phyloP scores from a whole-genome alignment of 2,329 filamentous ascomycete species.

The Tolypocladium paradoxum region DNA sequence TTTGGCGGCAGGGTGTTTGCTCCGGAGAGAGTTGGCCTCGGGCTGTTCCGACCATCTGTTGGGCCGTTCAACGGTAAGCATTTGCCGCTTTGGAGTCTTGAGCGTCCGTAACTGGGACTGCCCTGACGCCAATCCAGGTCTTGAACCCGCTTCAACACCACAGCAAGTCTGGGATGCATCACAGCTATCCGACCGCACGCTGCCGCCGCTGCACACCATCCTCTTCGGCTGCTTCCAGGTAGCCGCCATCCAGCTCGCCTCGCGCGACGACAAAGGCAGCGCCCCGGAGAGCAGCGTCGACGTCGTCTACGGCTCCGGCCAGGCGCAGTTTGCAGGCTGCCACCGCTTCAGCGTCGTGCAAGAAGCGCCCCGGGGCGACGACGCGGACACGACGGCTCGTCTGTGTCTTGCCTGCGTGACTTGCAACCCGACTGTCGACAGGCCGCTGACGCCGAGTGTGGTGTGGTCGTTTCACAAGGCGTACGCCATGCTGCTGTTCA shows the following conservation, averaged over 20 bases:
- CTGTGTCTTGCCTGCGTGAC: slow-evolving; percentile 12
- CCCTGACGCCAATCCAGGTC: neutral
- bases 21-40: slow-evolving; percentile 11
- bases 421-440: slow-evolving; percentile 15
- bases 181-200: slow-evolving; percentile 7
- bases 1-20: slow-evolving; percentile 19
- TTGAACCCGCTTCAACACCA: neutral
- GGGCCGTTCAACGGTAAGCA: neutral
- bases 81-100: no score
- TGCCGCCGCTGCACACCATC: slow-evolving; percentile 11
- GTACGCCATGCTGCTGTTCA: slow-evolving; percentile 15
- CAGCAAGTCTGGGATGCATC: slow-evolving; percentile 8
- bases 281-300: slow-evolving; percentile 15
- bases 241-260: slow-evolving; percentile 5
- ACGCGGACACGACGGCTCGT: slow-evolving; percentile 2
- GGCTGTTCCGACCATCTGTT: slow-evolving; percentile 2
- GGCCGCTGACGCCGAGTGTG: slow-evolving; percentile 3
- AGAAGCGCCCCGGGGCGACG: neutral
- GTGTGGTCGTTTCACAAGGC: slow-evolving; percentile 12
- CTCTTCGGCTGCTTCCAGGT: slow-evolving; percentile 18
- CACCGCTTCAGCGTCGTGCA: slow-evolving; percentile 18
- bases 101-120: neutral
- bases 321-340: slow-evolving; percentile 13
- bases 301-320: slow-evolving; percentile 17
- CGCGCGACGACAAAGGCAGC: neutral